These are phyloP conservation scores for Phaffia rhodozyma DNA, from an alignment of 1,284 basidiomycete species.

Conservation along the genomic window DNA sequence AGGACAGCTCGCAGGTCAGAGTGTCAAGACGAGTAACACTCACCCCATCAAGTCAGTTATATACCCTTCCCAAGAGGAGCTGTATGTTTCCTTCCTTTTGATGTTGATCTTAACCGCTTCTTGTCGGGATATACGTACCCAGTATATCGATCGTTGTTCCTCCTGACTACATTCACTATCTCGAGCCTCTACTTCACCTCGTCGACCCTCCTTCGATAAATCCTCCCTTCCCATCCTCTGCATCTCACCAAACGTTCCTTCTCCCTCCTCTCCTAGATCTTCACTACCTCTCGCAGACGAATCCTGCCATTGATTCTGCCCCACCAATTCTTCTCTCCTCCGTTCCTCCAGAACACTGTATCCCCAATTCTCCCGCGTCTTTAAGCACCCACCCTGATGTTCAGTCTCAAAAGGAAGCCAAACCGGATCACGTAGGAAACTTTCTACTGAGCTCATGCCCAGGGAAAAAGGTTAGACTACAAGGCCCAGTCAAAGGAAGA, in stretches of 20 bases:
- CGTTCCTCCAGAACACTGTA: constrained; percentile 8
- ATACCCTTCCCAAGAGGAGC: constrained; percentile 25
- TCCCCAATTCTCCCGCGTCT: constrained; percentile 17
- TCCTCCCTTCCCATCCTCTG: constrained; percentile 2
- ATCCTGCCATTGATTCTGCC: constrained; percentile 33
- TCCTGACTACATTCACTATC: constrained; percentile 28
- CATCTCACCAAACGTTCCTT: constrained; percentile 6
- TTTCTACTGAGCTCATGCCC: constrained; percentile 83
- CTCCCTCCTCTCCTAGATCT: constrained; percentile 36
- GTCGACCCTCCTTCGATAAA: constrained; percentile 7
- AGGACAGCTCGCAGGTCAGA: constrained; percentile 30
- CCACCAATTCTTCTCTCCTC: constrained; percentile 22
- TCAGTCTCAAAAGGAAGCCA: constrained; percentile 17
- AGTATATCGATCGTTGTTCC: constrained; percentile 22
- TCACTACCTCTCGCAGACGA: constrained; percentile 38
- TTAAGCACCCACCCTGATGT: constrained; percentile 18
- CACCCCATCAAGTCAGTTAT: constrained; percentile 70
- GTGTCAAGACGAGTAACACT: constrained; percentile 53
- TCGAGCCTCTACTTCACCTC: constrained; percentile 22
- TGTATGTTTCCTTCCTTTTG: not conserved
- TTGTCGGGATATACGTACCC: constrained; percentile 4
- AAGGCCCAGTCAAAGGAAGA: constrained; percentile 66
- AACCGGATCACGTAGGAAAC: constrained; percentile 56
- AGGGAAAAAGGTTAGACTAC: constrained; percentile 86
- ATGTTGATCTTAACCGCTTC: constrained; percentile 21